Evolutionary conservation across 2,329 filamentous ascomycete species (phyloP), one percentile per base, ranked within the genome.

Genomic region (Whalleya microplaca): DNA sequence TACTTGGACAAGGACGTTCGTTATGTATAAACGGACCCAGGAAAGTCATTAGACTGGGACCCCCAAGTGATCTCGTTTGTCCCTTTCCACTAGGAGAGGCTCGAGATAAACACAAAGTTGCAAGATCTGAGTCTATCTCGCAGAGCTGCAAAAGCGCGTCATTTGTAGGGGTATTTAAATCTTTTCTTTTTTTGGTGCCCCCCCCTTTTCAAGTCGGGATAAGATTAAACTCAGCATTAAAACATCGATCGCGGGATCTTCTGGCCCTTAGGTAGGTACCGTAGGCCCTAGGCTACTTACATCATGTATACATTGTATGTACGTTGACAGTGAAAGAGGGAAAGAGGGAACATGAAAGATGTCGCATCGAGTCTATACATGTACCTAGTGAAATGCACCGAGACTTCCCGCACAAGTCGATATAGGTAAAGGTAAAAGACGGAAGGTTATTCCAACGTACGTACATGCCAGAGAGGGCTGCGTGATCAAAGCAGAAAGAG

Each of bases 51-150:
- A 16, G 32, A 16, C 32, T 37, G 32, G 32, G 32, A 37, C 32
- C 32, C 32, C 10, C 5, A 16, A 16, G 4, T 16, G 10, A 12
- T 29, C 18, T 40, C 20, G 41, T 19, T 51, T 50, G 51, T 43
- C n/a, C 48, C 41, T 20, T 44, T 53, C 3, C 41, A 9, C 48
- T 58, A 41, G 48, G 59, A 54, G 10, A 37, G 7, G 32, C 32
- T 37, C 32, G 32, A 37, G 32, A 37, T 14, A 37, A 37, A 37
- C 4, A 14, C 32, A 37, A 16, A 37, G 10, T 37, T 37, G 32
- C 32, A 37, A 37, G 32, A 37, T 37, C 32, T 12, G 32, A 37
- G 32, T 16, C 32, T 37, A 37, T 37, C 32, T 37, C 32, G 32
- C 32, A 37, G 32, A 37, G 32, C 32, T 37, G 32, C 32, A 37